Evolutionary conservation across 169 alveolate species (phyloP).

Genomic region (Plasmodium chabaudi): DNA sequence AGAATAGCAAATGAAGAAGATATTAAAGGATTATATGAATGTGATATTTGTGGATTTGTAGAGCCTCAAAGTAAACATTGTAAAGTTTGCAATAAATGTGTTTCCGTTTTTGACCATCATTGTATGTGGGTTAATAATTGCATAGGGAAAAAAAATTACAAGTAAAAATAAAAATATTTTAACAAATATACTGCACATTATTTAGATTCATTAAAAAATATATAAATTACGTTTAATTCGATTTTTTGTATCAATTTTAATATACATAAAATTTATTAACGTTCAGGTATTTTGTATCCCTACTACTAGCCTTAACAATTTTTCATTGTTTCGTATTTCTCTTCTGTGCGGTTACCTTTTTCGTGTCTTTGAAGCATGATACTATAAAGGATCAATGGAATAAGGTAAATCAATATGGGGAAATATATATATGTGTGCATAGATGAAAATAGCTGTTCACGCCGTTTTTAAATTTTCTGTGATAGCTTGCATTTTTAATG

Average conservation of each 20-base stretch:
- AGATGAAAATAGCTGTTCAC: neutral
- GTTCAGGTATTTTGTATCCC: conserved; percentile 61
- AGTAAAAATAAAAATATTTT: neutral
- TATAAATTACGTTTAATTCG: too few species aligned
- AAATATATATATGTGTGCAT: conserved; percentile 5
- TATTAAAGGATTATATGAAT: conserved; percentile 49
- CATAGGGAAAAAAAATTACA: conserved; percentile 89
- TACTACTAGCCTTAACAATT: conserved; percentile 32
- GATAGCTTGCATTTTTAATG: too few species aligned
- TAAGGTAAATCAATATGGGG: conserved; percentile 14
- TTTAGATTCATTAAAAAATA: too few species aligned
- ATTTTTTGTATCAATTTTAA: too few species aligned
- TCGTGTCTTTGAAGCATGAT: conserved; percentile 41
- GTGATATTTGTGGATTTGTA: conserved; percentile 81
- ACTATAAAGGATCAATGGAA: conserved; percentile 55
- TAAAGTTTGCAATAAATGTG: conserved; percentile 91
- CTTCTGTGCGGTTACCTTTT: conserved; percentile 43
- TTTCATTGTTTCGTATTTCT: conserved; percentile 64
- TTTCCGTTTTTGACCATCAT: conserved; percentile 92
- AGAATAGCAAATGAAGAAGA: conserved; percentile 34
- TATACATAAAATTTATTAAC: neutral
- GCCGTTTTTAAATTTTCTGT: conserved; percentile 3
- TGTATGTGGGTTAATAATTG: conserved; percentile 93
- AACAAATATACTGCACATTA: too few species aligned
- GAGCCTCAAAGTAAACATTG: conserved; percentile 89